A percentile compares a stretch with the other conserved stretches of the same genome.
Conservation (phyloP, 2,329 filamentous ascomycete species). For the Exophiala oligosperma region DNA sequence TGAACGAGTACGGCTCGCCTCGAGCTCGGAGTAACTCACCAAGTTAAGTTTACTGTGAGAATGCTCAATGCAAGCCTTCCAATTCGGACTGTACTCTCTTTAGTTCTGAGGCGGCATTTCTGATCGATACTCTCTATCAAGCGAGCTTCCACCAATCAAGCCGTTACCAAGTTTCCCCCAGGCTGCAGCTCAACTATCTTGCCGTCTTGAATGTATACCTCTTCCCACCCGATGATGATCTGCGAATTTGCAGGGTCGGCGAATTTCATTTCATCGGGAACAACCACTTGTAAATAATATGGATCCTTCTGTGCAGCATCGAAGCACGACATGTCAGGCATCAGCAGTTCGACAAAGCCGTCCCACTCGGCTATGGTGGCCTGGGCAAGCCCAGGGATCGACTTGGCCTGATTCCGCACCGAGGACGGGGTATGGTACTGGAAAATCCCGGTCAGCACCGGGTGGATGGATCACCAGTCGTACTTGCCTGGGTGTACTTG, state of each 20-base stretch:
- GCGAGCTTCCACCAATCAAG: not conserved
- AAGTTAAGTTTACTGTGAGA: not conserved
- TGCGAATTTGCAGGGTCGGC: conserved; percentile 7
- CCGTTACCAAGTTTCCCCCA: not conserved
- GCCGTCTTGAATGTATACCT: conserved; percentile 8
- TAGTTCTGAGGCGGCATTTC: not conserved
- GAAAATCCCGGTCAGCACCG: not conserved
- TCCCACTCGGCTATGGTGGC: conserved; percentile 9
- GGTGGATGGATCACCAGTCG: not conserved
- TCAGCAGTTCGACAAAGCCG: conserved; percentile 13
- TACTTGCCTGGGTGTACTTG: conserved; percentile 1
- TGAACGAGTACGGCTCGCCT: not conserved
- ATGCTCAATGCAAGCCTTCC: not conserved
- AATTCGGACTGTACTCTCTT: not conserved
- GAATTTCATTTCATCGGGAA: conserved; percentile 7
- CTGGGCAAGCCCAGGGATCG: conserved; percentile 1
- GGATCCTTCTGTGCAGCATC: conserved; percentile 4
- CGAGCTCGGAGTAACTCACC: not conserved
- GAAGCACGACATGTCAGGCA: conserved; percentile 9
- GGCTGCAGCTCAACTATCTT: not conserved
- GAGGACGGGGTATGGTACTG: conserved; percentile 10
- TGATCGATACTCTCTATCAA: not conserved
- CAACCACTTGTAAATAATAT: conserved; percentile 8
- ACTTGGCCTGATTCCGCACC: conserved; percentile 2
- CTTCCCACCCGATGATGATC: conserved; percentile 10